Evolutionary conservation across 2,329 filamentous ascomycete species (phyloP), one percentile per base, ranked within the genome.

Genomic region (Ciborinia camelliae): DNA sequence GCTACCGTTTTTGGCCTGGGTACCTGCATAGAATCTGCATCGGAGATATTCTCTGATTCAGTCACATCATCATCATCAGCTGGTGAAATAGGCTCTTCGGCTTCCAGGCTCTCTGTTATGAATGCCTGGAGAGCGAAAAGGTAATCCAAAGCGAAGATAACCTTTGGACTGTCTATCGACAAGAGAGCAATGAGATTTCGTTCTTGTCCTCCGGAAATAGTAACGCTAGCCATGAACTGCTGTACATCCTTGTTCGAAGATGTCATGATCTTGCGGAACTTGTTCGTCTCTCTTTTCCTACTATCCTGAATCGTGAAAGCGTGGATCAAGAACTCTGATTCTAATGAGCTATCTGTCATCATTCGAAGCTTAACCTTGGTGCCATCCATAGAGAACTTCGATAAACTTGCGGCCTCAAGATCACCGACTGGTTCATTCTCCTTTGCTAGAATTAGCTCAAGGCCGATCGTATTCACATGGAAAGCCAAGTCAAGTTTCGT

Each of bases 241-340:
- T 98, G 93, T 53, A 95, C 92, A 64, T 93, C 90, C 71, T 92
- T 94, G 77, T 97, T 98, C 73, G 93, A 92, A 63, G 96, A 88
- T 1, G 93, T 93, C 95, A 99, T 98, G 78, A 99, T 97, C 76
- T 94, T 96, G 59, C 92, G 87, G 82, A 96, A 99, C 75, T 96
- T 97, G 80, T 97, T 99, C 6, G 89, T 90, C 71, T 96, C 93
- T 62, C 86, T 85, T 5, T 87, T 88, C n/a, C 96, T 88, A 68
- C 90, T 97, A 75, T 99, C 95, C 64, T 91, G 86, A 69, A 98
- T 97, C 0, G 92, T 97, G 76, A 99, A 97, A 0, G 94, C 95
- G 66, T 95, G 90, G 20, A 99, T 92, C 43, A 97, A 83, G 8
- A 99, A 84, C 75, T 99, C 96, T 2, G 93, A 92, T 75, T 99